Evolutionary conservation across 1,284 basidiomycete genomes (phyloP), one percentile per base, ranked within the genome.

Genomic region (Cryptococcus hybrid): DNA sequence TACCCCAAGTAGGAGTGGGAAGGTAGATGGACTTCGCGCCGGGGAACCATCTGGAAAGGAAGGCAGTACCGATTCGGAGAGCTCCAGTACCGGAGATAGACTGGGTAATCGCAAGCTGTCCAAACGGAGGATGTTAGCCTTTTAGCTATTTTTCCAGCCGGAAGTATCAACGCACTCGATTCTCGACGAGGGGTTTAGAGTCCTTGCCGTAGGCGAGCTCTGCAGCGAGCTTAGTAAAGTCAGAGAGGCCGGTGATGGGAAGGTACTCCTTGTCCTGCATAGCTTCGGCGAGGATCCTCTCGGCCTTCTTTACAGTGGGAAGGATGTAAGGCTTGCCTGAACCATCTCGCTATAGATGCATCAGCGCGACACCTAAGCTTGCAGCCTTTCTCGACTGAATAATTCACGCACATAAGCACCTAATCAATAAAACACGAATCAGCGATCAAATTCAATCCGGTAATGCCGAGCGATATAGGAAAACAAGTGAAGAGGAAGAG

Each of bases 31-130:
- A 81, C 81, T 95, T 97, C 57, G 87, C 78, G 67, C 89, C 83
- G 34, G 92, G 91, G 79, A 93, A 97, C 81, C 92, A 90, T 51
- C 89, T 86, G 15, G 66, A 66, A 56, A 99, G 80, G 84, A 99
- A 99, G 51, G 90, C 90, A 70, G 89, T 94, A 58, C 92, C 95
- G 79, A 99, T 93, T 64, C 96, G 86, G 61, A 99, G 88, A 37
- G 96, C 96, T 70, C 96, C 96, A 18, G 96, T 99, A 39, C 96
- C 96, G 35, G 95, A 98, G 78, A 99, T 96, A 59, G 94, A 89
- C 80, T 99, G 96, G 35, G 93, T 91, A 64, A 91, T 85, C 45
- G 96, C 88, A 69, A 96, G 83, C 92, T 94, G 67, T 50, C 54
- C 38, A 47, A 11, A 3, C 24, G 30, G 30, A 46, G 15, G 3